Evolutionary conservation across 441 rosid genomes (phyloP).

Genomic region (Jatropha podagrica): DNA sequence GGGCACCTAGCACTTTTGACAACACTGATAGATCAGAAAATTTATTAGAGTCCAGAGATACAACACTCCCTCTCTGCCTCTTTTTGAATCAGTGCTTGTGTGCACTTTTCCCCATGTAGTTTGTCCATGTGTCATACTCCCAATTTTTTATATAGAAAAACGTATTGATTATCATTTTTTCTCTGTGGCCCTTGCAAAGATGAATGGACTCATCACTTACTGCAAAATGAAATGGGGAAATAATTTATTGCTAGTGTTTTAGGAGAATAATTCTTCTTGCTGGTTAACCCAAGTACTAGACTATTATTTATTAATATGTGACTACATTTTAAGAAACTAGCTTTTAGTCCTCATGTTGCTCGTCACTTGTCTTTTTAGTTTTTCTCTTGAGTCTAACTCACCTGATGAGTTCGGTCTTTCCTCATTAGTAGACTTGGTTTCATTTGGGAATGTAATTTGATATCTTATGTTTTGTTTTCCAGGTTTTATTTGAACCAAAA

Average conservation of each 20-base stretch:
- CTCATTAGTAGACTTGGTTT: neutral
- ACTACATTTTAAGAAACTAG: neutral
- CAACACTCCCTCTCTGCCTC: too few species aligned
- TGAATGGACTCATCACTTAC: neutral
- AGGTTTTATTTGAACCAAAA: constrained; percentile 76
- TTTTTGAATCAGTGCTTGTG: too few species aligned
- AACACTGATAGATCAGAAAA: too few species aligned
- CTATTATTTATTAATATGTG: neutral
- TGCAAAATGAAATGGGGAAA: neutral
- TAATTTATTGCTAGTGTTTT: neutral
- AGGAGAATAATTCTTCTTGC: neutral
- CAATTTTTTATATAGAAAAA: too few species aligned
- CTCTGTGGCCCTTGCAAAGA: neutral
- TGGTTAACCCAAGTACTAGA: too few species aligned
- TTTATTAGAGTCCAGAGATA: too few species aligned
- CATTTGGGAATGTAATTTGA: constrained; percentile 6
- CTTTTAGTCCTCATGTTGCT: neutral
- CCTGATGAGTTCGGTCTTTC: neutral
- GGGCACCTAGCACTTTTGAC: too few species aligned
- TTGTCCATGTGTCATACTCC: too few species aligned
- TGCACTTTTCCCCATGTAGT: too few species aligned
- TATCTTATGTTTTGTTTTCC: constrained; percentile 23
- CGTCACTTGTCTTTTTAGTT: neutral
- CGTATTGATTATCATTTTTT: neutral
- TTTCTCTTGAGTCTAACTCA: neutral